These are phyloP conservation scores for Thermothielavioides terrestris DNA, from an alignment of 495 filamentous ascomycete genomes.

Conservation along the genomic window DNA sequence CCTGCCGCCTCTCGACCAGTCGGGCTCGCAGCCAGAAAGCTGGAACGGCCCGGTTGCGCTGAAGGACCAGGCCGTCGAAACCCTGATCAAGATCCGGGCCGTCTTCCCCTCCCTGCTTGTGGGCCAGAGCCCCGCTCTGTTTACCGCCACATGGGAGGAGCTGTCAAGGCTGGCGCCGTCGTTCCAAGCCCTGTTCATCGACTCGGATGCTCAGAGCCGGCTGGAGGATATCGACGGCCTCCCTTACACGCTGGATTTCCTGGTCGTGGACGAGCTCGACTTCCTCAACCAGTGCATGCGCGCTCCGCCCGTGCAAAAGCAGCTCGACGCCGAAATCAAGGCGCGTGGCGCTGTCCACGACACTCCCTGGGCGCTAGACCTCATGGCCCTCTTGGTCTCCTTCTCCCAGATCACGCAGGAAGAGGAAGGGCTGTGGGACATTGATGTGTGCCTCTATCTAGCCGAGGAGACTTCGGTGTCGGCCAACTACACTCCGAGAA, in stretches of 20 bases:
- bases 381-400: slow-evolving; percentile 70
- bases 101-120: slow-evolving; percentile 77
- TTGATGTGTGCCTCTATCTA: slow-evolving; percentile 90
- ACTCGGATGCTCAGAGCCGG: slow-evolving; percentile 74
- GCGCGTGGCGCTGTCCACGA: slow-evolving; percentile 46
- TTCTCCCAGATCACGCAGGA: slow-evolving; percentile 91
- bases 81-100: slow-evolving; percentile 76
- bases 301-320: slow-evolving; percentile 73
- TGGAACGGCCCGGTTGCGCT: slow-evolving; percentile 76
- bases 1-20: slow-evolving; percentile 48
- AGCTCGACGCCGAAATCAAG: slow-evolving; percentile 64
- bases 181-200: slow-evolving; percentile 76
- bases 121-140: slow-evolving; percentile 67
- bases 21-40: slow-evolving; percentile 34
- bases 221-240: slow-evolving; percentile 84
- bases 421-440: slow-evolving; percentile 90
- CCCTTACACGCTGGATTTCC: slow-evolving; percentile 91
- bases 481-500: slow-evolving; percentile 91
- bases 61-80: slow-evolving; percentile 87
- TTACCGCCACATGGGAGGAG: slow-evolving; percentile 80
- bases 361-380: slow-evolving; percentile 68
- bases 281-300: slow-evolving; percentile 81
- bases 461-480: slow-evolving; percentile 92
- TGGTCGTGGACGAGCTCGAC: slow-evolving; percentile 87
- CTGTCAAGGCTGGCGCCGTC: slow-evolving; percentile 57